Conservation (phyloP, 169 alveolate species). For the Cryptosporidium meleagridis region DNA sequence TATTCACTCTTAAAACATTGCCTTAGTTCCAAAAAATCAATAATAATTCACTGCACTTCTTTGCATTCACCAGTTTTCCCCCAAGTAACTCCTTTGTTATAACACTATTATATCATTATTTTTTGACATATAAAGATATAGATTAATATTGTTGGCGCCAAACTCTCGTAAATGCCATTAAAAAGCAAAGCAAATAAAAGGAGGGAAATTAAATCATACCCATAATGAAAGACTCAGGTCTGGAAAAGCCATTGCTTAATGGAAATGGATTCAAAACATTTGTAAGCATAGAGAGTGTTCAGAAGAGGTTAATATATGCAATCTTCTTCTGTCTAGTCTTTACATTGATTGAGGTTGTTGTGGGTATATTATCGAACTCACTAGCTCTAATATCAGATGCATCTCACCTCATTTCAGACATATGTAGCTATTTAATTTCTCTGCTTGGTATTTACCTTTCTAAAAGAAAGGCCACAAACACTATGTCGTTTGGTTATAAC, state of each 20-base stretch:
- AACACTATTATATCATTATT: too few relatives aligned
- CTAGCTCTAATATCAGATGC: slow-evolving; percentile 94
- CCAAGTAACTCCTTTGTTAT: too few relatives aligned
- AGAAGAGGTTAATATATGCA: slow-evolving; percentile 71
- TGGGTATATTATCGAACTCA: slow-evolving; percentile 88
- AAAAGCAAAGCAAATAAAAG: not conserved
- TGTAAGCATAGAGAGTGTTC: slow-evolving; percentile 15
- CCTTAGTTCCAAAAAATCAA: too few relatives aligned
- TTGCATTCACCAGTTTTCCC: too few relatives aligned
- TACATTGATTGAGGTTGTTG: slow-evolving; percentile 86
- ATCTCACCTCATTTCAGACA: slow-evolving; percentile 94
- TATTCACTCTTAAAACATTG: not conserved
- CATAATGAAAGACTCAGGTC: slow-evolving; percentile 9
- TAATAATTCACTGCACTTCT: too few relatives aligned
- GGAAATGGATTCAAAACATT: not conserved
- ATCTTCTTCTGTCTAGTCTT: slow-evolving; percentile 80
- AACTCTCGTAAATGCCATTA: not conserved
- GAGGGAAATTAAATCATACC: not conserved
- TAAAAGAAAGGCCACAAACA: slow-evolving; percentile 86
- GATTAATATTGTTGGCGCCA: not conserved
- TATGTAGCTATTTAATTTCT: slow-evolving; percentile 92
- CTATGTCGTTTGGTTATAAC: slow-evolving; percentile 93
- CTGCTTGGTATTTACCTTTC: slow-evolving; percentile 90
- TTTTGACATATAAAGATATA: too few relatives aligned
- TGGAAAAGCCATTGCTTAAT: slow-evolving; percentile 38